Conservation (phyloP, 495 filamentous ascomycete species). For the Niebla homalea region DNA sequence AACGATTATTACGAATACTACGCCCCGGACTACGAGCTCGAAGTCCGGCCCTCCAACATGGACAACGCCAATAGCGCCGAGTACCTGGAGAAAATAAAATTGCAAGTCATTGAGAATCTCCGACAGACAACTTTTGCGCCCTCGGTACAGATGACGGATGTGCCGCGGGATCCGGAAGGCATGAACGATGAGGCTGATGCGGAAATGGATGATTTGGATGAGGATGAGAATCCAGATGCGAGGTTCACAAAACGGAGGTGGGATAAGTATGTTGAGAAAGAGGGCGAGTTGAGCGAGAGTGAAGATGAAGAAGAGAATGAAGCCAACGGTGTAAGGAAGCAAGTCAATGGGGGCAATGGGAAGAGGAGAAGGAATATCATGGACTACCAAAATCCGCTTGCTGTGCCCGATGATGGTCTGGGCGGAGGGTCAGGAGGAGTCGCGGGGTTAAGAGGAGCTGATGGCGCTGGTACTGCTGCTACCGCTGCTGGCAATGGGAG, state of each 20-base stretch:
- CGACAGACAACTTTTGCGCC: constrained; percentile 77
- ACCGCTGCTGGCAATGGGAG: constrained; percentile 19
- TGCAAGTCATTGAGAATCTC: constrained; percentile 83
- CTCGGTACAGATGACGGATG: constrained; percentile 87
- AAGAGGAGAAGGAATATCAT: constrained; percentile 51
- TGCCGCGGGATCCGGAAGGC: constrained; percentile 64
- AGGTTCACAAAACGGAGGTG: constrained; percentile 72
- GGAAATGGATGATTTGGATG: constrained; percentile 76
- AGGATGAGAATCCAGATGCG: constrained; percentile 77
- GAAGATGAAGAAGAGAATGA: constrained; percentile 79
- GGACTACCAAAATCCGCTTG: constrained; percentile 53
- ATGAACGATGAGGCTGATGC: constrained; percentile 78
- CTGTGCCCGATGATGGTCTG: constrained; percentile 40
- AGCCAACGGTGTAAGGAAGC: constrained; percentile 54
- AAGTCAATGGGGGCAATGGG: constrained; percentile 32
- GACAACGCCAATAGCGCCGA: constrained; percentile 93
- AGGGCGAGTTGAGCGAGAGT: constrained; percentile 68
- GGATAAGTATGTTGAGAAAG: constrained; percentile 61
- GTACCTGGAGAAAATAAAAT: constrained; percentile 92
- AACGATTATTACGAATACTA: constrained; percentile 99
- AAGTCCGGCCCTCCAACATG: constrained; percentile 95
- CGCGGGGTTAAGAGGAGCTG: constrained; percentile 32
- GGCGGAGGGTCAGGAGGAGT: too few relatives aligned
- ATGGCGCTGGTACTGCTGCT: not conserved
- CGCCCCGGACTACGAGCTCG: constrained; percentile 87